Evolutionary conservation across 1,284 basidiomycete genomes (phyloP).

Genomic region (Pseudozyma sp.): DNA sequence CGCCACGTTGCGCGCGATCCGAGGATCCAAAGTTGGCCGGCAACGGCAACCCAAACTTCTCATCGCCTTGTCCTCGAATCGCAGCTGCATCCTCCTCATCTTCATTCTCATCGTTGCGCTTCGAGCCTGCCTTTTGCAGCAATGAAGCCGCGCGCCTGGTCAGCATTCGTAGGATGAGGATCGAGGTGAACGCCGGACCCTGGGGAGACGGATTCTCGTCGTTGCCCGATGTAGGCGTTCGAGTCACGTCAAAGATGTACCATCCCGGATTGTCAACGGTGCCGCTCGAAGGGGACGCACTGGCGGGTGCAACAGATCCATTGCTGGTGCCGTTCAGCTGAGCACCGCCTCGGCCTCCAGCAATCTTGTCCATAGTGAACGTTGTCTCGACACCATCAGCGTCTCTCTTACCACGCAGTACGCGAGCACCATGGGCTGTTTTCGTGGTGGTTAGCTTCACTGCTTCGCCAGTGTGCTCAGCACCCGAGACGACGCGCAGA

Average conservation of each 20-base stretch:
- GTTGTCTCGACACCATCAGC: conserved; percentile 26
- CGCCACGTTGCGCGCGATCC: conserved; percentile 15
- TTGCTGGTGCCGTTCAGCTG: conserved; percentile 11
- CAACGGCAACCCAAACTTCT: conserved; percentile 62
- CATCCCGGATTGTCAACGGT: conserved; percentile 61
- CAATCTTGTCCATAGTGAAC: conserved; percentile 20
- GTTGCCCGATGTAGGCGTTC: conserved; percentile 60
- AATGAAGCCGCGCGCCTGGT: conserved; percentile 52
- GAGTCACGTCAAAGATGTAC: conserved; percentile 59
- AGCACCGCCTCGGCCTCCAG: not conserved
- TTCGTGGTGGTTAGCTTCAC: conserved; percentile 18
- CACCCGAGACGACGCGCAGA: conserved; percentile 27
- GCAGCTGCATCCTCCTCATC: conserved; percentile 33
- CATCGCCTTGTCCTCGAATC: conserved; percentile 47
- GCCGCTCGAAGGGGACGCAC: conserved; percentile 33
- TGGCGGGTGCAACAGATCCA: conserved; percentile 16
- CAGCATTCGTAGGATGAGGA: conserved; percentile 61
- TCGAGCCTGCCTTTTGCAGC: conserved; percentile 53
- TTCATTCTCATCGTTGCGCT: conserved; percentile 9
- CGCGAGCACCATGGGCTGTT: conserved; percentile 26
- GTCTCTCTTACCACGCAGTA: conserved; percentile 26
- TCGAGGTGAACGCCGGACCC: conserved; percentile 58
- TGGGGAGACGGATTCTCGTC: conserved; percentile 51
- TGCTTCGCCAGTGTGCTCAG: conserved; percentile 30
- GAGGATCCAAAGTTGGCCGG: conserved; percentile 45